A percentile compares a stretch with the other conserved stretches of the same genome.
Conservation (phyloP, 1,284 basidiomycete species). For the Malassezia slooffiae region DNA sequence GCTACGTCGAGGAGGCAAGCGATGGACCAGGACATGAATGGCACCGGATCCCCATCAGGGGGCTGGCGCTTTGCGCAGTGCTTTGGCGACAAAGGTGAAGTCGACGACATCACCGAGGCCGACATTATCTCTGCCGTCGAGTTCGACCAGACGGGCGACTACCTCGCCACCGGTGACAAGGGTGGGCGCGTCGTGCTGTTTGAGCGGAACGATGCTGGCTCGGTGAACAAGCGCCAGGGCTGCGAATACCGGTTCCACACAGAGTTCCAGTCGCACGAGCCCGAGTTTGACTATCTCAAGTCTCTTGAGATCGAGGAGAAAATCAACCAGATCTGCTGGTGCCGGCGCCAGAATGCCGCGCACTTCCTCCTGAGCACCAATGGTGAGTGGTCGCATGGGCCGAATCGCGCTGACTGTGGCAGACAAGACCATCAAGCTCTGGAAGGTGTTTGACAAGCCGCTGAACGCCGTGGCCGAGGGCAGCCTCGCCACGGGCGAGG, state of each 20-base stretch:
- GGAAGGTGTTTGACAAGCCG: constrained; percentile 99
- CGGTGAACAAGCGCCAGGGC: constrained; percentile 67
- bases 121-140: constrained; percentile 68
- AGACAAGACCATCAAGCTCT: constrained; percentile 99
- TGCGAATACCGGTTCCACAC: constrained; percentile 99
- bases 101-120: constrained; percentile 99
- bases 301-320: constrained; percentile 99
- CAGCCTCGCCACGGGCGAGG: constrained; percentile 60
- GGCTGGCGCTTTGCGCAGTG: constrained; percentile 97
- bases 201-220: constrained; percentile 83
- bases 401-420: neutral
- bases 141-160: constrained; percentile 98
- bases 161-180: constrained; percentile 98
- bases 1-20: no score
- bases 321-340: constrained; percentile 99
- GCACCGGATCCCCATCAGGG: constrained; percentile 25
- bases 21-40: constrained; percentile 29
- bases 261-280: constrained; percentile 98
- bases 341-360: constrained; percentile 89
- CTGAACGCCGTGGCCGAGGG: constrained; percentile 93
- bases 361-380: constrained; percentile 97
- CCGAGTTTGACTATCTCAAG: constrained; percentile 99
- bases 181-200: constrained; percentile 94
- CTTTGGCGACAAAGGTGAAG: constrained; percentile 68
- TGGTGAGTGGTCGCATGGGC: constrained; percentile 24